Evolutionary conservation across 2,329 filamentous ascomycete species (phyloP).

Genomic region (Botrytis hyacinthi): DNA sequence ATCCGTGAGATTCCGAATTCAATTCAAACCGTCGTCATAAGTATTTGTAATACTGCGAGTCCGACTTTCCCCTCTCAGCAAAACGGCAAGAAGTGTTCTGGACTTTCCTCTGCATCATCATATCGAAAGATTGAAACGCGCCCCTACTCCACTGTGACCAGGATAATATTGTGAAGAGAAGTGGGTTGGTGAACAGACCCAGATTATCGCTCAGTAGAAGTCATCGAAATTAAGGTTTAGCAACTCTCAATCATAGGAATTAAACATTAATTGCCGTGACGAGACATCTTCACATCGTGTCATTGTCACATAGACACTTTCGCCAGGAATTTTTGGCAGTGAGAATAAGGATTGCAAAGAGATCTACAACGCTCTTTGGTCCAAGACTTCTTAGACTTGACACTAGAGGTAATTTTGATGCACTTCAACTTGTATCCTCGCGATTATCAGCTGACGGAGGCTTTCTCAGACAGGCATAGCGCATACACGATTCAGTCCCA

Average conservation of each 20-base stretch:
- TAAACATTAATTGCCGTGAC: neutral
- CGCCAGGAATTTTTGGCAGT: neutral
- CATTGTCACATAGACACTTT: neutral
- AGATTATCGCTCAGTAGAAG: neutral
- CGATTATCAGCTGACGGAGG: conserved; percentile 10
- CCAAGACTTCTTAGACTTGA: neutral
- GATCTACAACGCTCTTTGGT: conserved; percentile 1
- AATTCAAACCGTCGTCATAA: neutral
- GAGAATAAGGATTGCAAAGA: conserved; percentile 6
- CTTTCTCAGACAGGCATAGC: neutral
- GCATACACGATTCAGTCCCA: neutral
- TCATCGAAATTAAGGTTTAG: conserved; percentile 1
- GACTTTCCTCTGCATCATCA: neutral
- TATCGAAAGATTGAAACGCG: neutral
- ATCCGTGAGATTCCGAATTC: neutral
- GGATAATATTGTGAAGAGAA: neutral
- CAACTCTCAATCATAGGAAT: neutral
- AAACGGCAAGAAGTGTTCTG: neutral
- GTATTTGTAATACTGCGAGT: conserved; percentile 1
- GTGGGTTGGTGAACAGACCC: neutral
- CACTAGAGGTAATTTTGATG: neutral
- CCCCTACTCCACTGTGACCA: neutral
- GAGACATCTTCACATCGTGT: neutral
- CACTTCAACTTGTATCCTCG: neutral
- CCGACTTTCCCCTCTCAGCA: neutral